Evolutionary conservation across 345 rosid genomes (phyloP).

Genomic region (Gossypium mustelinum): DNA sequence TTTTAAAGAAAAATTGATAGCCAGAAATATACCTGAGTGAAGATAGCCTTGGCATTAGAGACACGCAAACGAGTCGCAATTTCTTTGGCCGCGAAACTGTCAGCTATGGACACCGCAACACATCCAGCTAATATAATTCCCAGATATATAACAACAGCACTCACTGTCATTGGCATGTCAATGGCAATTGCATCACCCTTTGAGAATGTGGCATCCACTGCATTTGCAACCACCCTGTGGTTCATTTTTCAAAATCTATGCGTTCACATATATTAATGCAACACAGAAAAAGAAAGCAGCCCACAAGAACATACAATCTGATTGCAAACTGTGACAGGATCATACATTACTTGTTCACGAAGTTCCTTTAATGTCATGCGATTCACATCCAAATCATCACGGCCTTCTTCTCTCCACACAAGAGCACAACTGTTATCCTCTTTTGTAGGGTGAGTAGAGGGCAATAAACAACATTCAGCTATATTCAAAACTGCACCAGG

Average conservation of each 20-base stretch:
- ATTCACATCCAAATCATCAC: conserved; percentile 43
- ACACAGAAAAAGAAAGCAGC: background rate
- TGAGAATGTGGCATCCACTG: conserved; percentile 45
- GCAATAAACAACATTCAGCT: conserved; percentile 69
- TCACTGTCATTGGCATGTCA: conserved; percentile 86
- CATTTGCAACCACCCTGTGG: conserved; percentile 75
- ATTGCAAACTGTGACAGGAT: background rate
- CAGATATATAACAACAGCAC: conserved; percentile 73
- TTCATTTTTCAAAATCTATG: background rate
- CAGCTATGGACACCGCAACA: conserved; percentile 89
- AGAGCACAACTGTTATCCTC: conserved; percentile 53
- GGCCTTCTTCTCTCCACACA: conserved; percentile 73
- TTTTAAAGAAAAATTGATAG: background rate
- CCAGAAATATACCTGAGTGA: conserved; percentile 64
- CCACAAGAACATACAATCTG: background rate
- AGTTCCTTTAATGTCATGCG: conserved; percentile 57
- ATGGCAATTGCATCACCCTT: conserved; percentile 88
- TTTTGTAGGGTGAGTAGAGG: conserved; percentile 47
- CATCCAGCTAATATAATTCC: conserved; percentile 75
- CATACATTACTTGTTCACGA: conserved; percentile 77
- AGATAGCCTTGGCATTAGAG: conserved; percentile 75
- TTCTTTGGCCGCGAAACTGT: conserved; percentile 85
- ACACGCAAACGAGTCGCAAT: conserved; percentile 71
- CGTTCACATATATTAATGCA: background rate
- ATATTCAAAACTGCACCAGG: conserved; percentile 67